Evolutionary conservation across 1,284 basidiomycete species (phyloP), one percentile per base, ranked within the genome.

Genomic region (Limonomyces culmigenus): DNA sequence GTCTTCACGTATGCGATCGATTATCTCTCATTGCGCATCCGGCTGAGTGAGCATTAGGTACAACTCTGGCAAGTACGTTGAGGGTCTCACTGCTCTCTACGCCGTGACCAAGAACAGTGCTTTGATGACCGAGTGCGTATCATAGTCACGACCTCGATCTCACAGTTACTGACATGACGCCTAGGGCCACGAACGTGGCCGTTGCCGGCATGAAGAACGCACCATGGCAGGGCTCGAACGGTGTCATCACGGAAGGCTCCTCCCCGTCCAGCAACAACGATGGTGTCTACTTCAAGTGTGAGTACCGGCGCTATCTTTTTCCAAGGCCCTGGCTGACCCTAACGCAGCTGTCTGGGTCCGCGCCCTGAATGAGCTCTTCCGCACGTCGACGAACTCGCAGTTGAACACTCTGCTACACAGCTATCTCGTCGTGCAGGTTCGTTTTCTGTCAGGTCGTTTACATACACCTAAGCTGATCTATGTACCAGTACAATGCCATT

Each of bases 11-110:
- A n/a, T n/a, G n/a, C n/a, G n/a, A n/a, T n/a, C n/a, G n/a, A n/a
- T n/a, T n/a, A n/a, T n/a, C n/a, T n/a, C n/a, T n/a, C n/a, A n/a
- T n/a, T n/a, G 20, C 32, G 15, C 20, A 16, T 4, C 32, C 32
- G 14, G 13, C 12, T 17, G 5, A 4, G 8, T 33, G 56, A 37
- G 63, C 5, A 68, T 67, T 46, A 68, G 65, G 0, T 69, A 69
- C 43, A 70, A 69, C 41, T 59, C 50, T 27, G 65, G 67, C 25
- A 70, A 70, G 39, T 62, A 53, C 36, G 53, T 70, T 21, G 65
- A 70, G 42, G 68, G 63, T 2, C 47, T 67, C 20, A 59, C 53
- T 29, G 55, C 68, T 3, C 48, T 70, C 21, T 50, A 50, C 1
- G 51, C 52, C 36, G 53, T 66, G 20, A 65, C 63, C 12, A 52